Conservation (phyloP, 306 rosid species). For the Alnus rubra region DNA sequence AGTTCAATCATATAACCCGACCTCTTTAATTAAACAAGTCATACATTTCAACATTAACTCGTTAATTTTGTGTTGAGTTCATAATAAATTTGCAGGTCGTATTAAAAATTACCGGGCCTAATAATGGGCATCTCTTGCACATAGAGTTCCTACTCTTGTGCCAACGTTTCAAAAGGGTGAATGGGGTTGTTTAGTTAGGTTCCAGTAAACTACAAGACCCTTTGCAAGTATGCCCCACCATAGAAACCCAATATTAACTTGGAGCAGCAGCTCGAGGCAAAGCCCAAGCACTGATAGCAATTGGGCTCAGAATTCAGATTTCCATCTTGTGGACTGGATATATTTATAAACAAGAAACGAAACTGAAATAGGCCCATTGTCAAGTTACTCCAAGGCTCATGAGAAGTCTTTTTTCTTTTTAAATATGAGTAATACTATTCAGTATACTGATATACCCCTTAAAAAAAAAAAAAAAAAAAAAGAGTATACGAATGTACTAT, state of each 20-base stretch:
- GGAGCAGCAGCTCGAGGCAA: background rate
- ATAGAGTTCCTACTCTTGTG: background rate
- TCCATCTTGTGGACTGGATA: background rate
- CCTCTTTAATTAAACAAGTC: no score
- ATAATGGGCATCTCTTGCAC: background rate
- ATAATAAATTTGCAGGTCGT: no score
- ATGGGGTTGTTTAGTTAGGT: background rate
- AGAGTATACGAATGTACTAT: no score
- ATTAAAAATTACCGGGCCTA: no score
- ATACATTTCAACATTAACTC: no score
- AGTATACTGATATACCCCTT: no score
- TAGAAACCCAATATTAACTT: background rate
- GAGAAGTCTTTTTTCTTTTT: background rate
- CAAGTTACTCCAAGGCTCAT: background rate
- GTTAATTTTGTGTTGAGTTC: no score
- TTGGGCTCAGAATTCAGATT: background rate
- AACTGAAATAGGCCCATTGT: background rate
- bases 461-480: no score
- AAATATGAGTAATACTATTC: no score
- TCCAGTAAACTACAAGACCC: background rate
- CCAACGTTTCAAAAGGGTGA: background rate
- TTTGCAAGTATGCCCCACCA: background rate
- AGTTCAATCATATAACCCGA: no score
- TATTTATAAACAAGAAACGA: background rate
- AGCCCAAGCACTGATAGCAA: background rate